phyloP scores from a whole-genome alignment of 2,329 filamentous ascomycete species.

The Nemania serpens region DNA sequence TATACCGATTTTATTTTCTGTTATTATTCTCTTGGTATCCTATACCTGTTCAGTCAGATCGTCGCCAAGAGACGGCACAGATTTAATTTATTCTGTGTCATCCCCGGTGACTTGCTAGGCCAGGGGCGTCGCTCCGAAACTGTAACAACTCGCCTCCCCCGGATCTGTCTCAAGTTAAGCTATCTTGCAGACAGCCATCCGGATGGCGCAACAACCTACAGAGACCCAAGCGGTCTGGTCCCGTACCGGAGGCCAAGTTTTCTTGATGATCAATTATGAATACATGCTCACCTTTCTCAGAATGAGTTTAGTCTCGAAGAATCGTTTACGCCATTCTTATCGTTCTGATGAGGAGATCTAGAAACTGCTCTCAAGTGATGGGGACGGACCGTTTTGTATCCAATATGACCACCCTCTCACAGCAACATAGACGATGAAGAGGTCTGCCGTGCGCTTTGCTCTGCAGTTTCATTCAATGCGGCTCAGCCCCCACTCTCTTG shows the following conservation, averaged over 20 bases:
- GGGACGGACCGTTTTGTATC: constrained; percentile 3
- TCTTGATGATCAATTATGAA: no score
- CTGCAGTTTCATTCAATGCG: constrained; percentile 26
- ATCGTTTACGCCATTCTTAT: not conserved
- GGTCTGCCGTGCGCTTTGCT: constrained; percentile 7
- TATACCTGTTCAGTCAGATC: no score
- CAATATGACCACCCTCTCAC: not conserved
- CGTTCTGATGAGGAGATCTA: constrained; percentile 29
- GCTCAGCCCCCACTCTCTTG: constrained; percentile 23
- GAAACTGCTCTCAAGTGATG: constrained; percentile 21
- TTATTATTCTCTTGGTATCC: no score
- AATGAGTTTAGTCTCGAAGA: constrained; percentile 9
- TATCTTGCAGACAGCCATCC: constrained; percentile 15
- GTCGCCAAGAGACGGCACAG: not conserved
- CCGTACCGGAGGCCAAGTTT: not conserved
- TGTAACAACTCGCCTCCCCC: constrained; percentile 6
- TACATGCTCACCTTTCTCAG: not conserved
- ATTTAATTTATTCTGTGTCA: not conserved
- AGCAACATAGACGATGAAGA: constrained; percentile 18
- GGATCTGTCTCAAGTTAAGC: constrained; percentile 19
- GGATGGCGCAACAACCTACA: constrained; percentile 3
- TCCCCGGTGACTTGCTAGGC: constrained; percentile 8
- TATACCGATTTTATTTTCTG: no score
- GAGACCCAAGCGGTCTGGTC: not conserved
- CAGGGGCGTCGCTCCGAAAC: constrained; percentile 1